Percentiles rank a stretch among this genome's conserved stretches.
phyloP scores from a whole-genome alignment of 169 alveolate species.

The Plasmodium cynomolgi region DNA sequence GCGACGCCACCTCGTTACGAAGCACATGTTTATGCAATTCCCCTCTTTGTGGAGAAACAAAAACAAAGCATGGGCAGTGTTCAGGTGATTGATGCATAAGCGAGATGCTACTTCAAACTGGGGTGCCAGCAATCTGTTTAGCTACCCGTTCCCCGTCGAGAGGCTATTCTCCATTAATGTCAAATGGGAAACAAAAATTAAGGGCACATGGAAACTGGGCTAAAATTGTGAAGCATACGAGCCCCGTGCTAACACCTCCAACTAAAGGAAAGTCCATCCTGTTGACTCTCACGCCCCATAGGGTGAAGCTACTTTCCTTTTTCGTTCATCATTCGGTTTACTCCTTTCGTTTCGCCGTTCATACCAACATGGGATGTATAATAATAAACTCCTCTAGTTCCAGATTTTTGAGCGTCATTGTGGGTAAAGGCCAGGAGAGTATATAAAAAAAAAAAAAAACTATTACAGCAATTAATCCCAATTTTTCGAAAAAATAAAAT shows the following conservation, averaged over 20 bases:
- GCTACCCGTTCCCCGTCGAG: background rate
- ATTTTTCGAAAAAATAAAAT: background rate
- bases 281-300: background rate
- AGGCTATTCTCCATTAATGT: background rate
- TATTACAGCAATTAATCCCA: background rate
- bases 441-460: no score
- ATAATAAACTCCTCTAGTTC: background rate
- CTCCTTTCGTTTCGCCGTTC: background rate
- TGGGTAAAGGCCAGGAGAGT: background rate
- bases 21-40: background rate
- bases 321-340: background rate
- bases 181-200: background rate
- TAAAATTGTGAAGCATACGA: background rate
- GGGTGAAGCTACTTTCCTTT: background rate
- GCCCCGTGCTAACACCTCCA: background rate
- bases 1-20: background rate
- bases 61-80: background rate
- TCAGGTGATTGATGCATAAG: background rate
- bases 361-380: background rate
- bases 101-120: background rate
- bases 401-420: background rate
- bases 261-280: background rate
- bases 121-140: background rate
- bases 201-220: background rate
- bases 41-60: background rate